Conservation (phyloP, 2,329 filamentous ascomycete species). For the Fusarium paranaense region DNA sequence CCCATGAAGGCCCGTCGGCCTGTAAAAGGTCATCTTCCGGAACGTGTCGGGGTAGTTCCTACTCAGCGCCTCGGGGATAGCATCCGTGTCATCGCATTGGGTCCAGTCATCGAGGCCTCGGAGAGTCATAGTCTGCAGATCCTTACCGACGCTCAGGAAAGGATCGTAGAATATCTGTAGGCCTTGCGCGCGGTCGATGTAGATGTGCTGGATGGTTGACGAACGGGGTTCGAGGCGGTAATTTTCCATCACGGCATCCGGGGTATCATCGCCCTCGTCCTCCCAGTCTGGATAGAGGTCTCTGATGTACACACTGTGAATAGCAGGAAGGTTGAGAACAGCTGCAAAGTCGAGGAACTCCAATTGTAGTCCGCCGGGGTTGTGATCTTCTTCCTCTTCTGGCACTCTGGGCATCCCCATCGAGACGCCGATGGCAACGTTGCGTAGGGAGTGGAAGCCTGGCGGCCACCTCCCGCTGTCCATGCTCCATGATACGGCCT, state of each 20-base stretch:
- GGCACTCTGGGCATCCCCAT: background rate
- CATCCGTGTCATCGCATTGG: background rate
- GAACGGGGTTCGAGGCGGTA: background rate
- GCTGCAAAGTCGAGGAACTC: background rate
- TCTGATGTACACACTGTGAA: constrained; percentile 13
- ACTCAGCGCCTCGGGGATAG: background rate
- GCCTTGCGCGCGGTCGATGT: background rate
- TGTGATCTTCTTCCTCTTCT: background rate
- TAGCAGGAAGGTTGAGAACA: constrained; percentile 8
- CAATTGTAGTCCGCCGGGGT: background rate
- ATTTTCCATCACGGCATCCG: background rate
- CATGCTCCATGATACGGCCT: constrained; percentile 2
- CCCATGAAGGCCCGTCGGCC: background rate
- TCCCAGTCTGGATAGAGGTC: background rate
- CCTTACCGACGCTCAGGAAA: background rate
- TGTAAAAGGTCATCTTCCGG: constrained; percentile 19
- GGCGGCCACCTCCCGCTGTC: constrained; percentile 8
- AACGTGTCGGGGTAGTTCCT: background rate
- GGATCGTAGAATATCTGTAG: background rate
- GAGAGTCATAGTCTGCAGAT: background rate
- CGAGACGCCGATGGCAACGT: constrained; percentile 7
- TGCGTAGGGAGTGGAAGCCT: constrained; percentile 24
- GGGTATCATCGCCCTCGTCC: background rate
- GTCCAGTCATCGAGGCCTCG: constrained; percentile 5
- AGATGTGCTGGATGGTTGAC: constrained; percentile 5